Base-by-base conservation (phyloP, 176 grass and related monocot genomes). In the Urochloa ruziziensis region DNA sequence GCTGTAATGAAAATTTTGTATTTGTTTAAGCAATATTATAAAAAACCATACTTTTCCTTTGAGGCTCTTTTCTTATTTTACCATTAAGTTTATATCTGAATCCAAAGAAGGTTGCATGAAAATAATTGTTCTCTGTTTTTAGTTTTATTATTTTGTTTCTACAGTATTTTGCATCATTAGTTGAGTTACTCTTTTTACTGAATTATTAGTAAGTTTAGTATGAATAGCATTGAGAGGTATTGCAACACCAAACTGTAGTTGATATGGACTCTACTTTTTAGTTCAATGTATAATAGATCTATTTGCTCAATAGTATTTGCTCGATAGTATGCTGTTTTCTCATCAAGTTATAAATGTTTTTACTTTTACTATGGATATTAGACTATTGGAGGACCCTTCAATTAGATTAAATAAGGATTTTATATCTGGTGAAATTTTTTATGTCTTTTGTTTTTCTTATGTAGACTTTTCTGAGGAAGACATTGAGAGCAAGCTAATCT, bases 381-480 rank as follows among this genome's bases (percentile, higher is more conserved):
- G 3, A 59, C 24, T 25, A 27, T 21, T 57, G 40, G 25, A 27
- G 67, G 67, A 28, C 0, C 7, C 39, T 46, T 27, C 25, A 18
- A 5, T 32, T 73, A 32, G 7, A 15, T 19, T 16, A 49, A 44
- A 29, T 49, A 73, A 32, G 2, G 17, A 11, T 72, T 29, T 48
- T 2, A 23, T 53, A 34, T 34, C 10, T 53, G 4, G 7, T 53
- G 10, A 53, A 34, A 44, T 52, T 53, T 74, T 32, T 23, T 51
- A 18, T 74, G 47, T 74, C 29, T 74, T 73, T 19, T 73, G 16
- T 73, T 73, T 74, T 51, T 21, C 47, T 34, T 74, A 7, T 74
- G 27, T 74, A 74, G 71, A 34, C 10, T 29, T 53, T 74, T 35
- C 71, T 74, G 29, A 34, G 28, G 71, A 53, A 53, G 71, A 74